Evolutionary conservation across 352 stramenopile genomes (phyloP).

Genomic region (Phytopythium boreale): DNA sequence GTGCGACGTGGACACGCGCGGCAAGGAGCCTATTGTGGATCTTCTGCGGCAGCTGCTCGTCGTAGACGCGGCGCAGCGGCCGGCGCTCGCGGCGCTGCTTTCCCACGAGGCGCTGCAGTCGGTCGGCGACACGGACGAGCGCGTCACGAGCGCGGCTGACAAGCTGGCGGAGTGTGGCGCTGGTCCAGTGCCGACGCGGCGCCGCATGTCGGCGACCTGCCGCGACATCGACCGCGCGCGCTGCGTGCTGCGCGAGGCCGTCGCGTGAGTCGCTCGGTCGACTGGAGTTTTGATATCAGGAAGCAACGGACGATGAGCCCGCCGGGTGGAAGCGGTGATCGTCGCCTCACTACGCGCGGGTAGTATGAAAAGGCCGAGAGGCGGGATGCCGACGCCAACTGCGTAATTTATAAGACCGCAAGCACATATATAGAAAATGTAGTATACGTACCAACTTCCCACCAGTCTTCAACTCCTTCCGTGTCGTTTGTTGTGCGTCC

Average conservation of each 20-base stretch:
- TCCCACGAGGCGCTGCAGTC: slow-evolving; percentile 32
- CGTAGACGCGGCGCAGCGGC: slow-evolving; percentile 42
- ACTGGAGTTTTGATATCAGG: not conserved
- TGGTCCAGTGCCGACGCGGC: not conserved
- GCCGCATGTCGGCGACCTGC: slow-evolving; percentile 7
- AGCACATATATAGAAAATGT: not conserved
- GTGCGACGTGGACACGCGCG: slow-evolving; percentile 46
- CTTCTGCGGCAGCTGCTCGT: slow-evolving; percentile 52
- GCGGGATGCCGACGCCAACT: not conserved
- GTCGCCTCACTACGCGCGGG: not conserved
- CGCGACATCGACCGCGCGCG: slow-evolving; percentile 1
- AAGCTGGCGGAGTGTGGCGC: not conserved
- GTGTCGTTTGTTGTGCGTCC: not conserved
- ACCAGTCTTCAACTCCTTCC: not conserved
- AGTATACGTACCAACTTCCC: not conserved
- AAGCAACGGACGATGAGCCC: not conserved
- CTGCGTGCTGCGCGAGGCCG: slow-evolving; percentile 6
- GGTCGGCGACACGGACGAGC: slow-evolving; percentile 6
- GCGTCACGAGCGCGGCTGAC: not conserved
- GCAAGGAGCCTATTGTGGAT: slow-evolving; percentile 39
- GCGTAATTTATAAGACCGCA: slow-evolving; percentile 4
- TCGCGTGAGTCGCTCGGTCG: not conserved
- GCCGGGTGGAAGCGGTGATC: not conserved
- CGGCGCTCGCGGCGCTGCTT: slow-evolving; percentile 36
- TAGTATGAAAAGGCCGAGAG: not conserved